Evolutionary conservation across 208 protist genomes (phyloP).

Genomic region (Blechomonas ayalai): DNA sequence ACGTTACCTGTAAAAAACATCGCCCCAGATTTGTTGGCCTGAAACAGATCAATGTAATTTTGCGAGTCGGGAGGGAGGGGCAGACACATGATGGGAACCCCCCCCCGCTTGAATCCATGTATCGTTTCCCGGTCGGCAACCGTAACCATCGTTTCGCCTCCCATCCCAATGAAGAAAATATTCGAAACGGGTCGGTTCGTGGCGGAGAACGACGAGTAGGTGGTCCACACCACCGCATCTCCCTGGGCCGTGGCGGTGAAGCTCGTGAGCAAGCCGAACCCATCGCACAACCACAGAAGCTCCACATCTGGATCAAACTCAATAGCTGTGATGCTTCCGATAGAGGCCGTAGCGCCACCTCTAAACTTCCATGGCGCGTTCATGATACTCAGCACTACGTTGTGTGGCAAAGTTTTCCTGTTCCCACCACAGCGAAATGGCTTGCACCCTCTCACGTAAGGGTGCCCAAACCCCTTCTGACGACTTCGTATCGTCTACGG

Average conservation of each 20-base stretch:
- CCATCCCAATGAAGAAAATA: constrained; percentile 62
- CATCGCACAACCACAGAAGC: constrained; percentile 81
- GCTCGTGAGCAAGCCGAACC: constrained; percentile 72
- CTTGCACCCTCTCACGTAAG: no score
- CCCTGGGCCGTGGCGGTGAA: constrained; percentile 56
- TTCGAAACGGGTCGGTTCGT: constrained; percentile 41
- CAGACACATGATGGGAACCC: constrained; percentile 50
- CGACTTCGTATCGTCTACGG: no score
- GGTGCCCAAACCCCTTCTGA: no score
- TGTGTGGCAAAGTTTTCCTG: no score
- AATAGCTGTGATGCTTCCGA: constrained; percentile 66
- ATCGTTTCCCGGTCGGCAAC: constrained; percentile 72
- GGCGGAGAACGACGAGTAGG: constrained; percentile 77
- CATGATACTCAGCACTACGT: constrained; percentile 3
- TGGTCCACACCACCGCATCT: constrained; percentile 56
- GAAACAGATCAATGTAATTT: constrained; percentile 79
- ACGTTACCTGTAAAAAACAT: constrained; percentile 82
- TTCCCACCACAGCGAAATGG: no score
- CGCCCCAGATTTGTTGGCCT: constrained; percentile 45
- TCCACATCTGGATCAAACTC: constrained; percentile 85
- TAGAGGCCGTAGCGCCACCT: constrained; percentile 47
- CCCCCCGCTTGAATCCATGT: constrained; percentile 77
- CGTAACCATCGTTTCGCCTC: constrained; percentile 62
- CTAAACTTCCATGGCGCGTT: constrained; percentile 63
- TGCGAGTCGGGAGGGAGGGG: constrained; percentile 53